Percentiles rank a stretch among this genome's conserved stretches.
phyloP scores from a whole-genome alignment of 2,329 filamentous ascomycete species.

The Penicillium sclerotiorum region DNA sequence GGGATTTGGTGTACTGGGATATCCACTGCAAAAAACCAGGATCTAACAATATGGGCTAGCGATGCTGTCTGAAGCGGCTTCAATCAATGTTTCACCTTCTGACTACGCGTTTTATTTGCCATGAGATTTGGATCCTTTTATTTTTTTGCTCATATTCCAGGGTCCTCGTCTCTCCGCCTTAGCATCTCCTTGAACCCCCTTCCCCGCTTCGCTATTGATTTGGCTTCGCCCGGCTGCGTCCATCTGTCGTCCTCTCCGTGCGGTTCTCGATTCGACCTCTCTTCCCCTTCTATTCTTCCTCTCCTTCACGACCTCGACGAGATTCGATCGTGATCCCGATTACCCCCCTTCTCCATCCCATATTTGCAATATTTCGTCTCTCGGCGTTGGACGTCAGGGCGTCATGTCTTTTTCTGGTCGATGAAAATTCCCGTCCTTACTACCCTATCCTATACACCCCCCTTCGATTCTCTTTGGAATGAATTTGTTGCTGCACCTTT shows the following conservation, averaged over 20 bases:
- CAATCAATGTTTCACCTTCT: too few species aligned
- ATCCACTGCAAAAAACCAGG: slow-evolving; percentile 12
- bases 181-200: slow-evolving; percentile 2
- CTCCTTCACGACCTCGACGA: slow-evolving; percentile 20
- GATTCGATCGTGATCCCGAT: slow-evolving; percentile 13
- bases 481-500: slow-evolving; percentile 20
- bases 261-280: slow-evolving; percentile 10
- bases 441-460: slow-evolving; percentile 15
- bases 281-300: slow-evolving; percentile 9
- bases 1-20: slow-evolving; percentile 16
- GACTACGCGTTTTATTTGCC: too few species aligned
- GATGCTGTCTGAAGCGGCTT: slow-evolving; percentile 22
- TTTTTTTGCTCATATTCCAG: not conserved
- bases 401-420: slow-evolving; percentile 32
- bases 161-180: slow-evolving; percentile 7
- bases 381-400: slow-evolving; percentile 44
- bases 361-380: slow-evolving; percentile 34
- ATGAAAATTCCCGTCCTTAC: slow-evolving; percentile 16
- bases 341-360: slow-evolving; percentile 17
- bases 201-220: slow-evolving; percentile 12
- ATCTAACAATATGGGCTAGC: slow-evolving; percentile 14
- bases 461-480: slow-evolving; percentile 40
- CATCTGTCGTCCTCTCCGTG: slow-evolving; percentile 8
- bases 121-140: too few species aligned
- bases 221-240: slow-evolving; percentile 18